These are phyloP conservation scores for Gentiana macrophylla DNA, from an alignment of 257 asterid species.

Conservation along the genomic window DNA sequence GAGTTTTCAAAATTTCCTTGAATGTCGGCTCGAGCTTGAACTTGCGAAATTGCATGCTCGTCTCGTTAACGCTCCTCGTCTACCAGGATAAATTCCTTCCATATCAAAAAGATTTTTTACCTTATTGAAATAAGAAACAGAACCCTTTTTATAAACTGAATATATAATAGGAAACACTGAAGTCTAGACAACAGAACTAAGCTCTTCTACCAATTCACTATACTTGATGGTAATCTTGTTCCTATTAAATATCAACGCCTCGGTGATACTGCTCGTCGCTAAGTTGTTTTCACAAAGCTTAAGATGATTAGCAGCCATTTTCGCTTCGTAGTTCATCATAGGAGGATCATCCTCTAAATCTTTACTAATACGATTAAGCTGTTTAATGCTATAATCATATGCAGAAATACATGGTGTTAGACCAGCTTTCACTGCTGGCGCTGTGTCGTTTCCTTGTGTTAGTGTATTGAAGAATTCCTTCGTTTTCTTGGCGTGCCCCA, in stretches of 20 bases:
- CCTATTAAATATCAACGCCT: slow-evolving; percentile 4
- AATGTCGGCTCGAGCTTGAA: too few relatives aligned
- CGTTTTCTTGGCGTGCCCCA: slow-evolving; percentile 11
- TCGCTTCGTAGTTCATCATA: slow-evolving; percentile 7
- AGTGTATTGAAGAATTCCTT: not conserved
- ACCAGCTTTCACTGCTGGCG: not conserved
- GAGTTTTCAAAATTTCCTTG: too few relatives aligned
- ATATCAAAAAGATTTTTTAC: too few relatives aligned
- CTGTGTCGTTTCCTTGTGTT: not conserved
- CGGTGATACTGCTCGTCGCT: not conserved
- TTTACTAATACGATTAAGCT: not conserved
- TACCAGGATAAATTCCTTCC: too few relatives aligned
- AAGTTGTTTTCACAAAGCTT: not conserved
- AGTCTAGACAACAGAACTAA: too few relatives aligned
- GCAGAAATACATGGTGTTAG: slow-evolving; percentile 6
- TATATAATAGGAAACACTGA: too few relatives aligned
- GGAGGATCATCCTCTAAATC: slow-evolving; percentile 17
- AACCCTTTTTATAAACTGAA: too few relatives aligned
- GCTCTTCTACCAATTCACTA: slow-evolving; percentile 6
- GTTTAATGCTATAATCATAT: not conserved
- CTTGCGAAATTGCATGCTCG: too few relatives aligned
- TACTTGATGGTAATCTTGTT: slow-evolving; percentile 2
- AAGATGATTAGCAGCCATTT: not conserved
- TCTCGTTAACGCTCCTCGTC: too few relatives aligned
- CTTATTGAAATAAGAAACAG: too few relatives aligned